A percentile compares a stretch with the other conserved stretches of the same genome.
These are phyloP conservation scores for Dinochytrium kinnereticum DNA, from an alignment of 371 early-diverging fungal genomes.

Conservation along the genomic window DNA sequence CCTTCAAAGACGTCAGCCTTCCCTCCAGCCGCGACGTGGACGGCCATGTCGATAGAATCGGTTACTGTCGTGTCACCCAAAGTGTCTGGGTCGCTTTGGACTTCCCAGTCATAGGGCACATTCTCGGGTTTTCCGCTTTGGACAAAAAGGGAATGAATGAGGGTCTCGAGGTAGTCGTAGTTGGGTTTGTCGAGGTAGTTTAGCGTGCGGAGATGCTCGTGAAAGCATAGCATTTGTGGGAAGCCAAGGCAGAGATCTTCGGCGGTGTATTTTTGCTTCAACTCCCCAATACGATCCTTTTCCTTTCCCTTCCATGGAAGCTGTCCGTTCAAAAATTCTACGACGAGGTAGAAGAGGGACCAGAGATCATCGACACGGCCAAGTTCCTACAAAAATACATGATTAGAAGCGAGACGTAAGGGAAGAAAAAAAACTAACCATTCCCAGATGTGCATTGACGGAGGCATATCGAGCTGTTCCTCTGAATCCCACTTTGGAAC, in stretches of 20 bases:
- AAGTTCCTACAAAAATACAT: conserved; percentile 48
- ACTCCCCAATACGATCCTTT: conserved; percentile 56
- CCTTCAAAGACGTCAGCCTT: background rate
- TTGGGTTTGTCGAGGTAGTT: conserved; percentile 58
- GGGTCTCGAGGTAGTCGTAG: conserved; percentile 46
- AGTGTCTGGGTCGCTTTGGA: conserved; percentile 4
- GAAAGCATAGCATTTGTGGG: conserved; percentile 54
- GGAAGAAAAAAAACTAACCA: conserved; percentile 32
- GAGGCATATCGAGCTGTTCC: conserved; percentile 55
- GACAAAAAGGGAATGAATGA: conserved; percentile 36
- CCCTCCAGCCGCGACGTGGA: background rate
- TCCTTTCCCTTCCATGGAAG: conserved; percentile 75
- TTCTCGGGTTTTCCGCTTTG: conserved; percentile 16
- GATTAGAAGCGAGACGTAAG: background rate
- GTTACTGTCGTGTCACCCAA: background rate
- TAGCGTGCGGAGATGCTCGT: conserved; percentile 55
- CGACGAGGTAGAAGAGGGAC: conserved; percentile 66
- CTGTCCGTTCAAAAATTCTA: conserved; percentile 65
- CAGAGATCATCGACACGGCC: conserved; percentile 73
- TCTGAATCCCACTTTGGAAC: background rate
- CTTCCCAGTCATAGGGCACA: conserved; percentile 42
- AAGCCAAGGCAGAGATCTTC: conserved; percentile 53
- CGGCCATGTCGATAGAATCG: background rate
- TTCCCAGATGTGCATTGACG: conserved; percentile 61
- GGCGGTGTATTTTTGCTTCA: conserved; percentile 49